Conservation (phyloP, 2,329 filamentous ascomycete species). For the Bipolaris zeicola region DNA sequence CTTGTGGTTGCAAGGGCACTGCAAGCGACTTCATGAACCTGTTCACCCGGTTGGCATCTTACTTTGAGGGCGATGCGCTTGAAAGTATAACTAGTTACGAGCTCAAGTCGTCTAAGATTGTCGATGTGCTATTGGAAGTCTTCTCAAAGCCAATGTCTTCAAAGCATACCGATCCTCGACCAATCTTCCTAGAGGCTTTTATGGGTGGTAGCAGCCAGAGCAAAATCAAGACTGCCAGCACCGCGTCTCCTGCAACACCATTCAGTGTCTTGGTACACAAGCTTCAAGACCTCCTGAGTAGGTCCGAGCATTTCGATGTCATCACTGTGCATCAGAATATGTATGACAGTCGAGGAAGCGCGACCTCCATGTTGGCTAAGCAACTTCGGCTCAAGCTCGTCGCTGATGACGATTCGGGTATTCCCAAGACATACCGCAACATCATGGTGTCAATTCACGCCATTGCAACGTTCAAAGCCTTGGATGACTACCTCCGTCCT, state of each 20-base stretch:
- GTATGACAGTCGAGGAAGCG: conserved; percentile 87
- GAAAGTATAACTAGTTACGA: conserved; percentile 97
- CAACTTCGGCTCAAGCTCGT: conserved; percentile 88
- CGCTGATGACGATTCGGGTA: conserved; percentile 88
- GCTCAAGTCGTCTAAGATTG: conserved; percentile 85
- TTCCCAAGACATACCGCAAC: conserved; percentile 84
- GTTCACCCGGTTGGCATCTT: conserved; percentile 76
- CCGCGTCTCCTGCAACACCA: conserved; percentile 75
- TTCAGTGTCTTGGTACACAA: conserved; percentile 94
- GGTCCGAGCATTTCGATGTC: conserved; percentile 97
- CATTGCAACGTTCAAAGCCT: conserved; percentile 94
- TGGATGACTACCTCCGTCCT: conserved; percentile 94
- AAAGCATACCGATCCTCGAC: conserved; percentile 66
- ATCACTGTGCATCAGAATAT: conserved; percentile 93
- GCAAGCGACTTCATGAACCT: conserved; percentile 63
- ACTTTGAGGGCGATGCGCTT: conserved; percentile 86
- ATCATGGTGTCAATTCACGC: conserved; percentile 99
- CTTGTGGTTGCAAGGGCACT: conserved; percentile 64
- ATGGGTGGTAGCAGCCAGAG: conserved; percentile 72
- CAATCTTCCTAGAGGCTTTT: conserved; percentile 88
- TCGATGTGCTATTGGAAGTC: conserved; percentile 79
- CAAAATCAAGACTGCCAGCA: conserved; percentile 68
- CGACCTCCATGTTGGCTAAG: conserved; percentile 94
- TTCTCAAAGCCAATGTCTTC: conserved; percentile 70
- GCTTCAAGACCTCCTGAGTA: conserved; percentile 91